These are phyloP conservation scores for Haplographium delicatum DNA, from an alignment of 495 filamentous ascomycete species.

Conservation along the genomic window DNA sequence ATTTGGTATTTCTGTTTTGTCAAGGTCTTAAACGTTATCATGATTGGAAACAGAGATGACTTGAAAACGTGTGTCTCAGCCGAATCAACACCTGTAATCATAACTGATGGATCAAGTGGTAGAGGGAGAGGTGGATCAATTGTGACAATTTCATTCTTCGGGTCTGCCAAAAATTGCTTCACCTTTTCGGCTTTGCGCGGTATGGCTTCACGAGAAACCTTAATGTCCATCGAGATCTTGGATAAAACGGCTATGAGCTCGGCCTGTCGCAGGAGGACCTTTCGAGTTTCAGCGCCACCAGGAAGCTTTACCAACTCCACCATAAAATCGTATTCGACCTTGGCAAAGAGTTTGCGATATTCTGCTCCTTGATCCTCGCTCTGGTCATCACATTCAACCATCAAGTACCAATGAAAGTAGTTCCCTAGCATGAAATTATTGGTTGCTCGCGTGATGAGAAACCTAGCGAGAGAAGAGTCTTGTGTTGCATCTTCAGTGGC, in stretches of 20 bases:
- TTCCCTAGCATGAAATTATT: constrained; percentile 87
- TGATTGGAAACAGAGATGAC: constrained; percentile 83
- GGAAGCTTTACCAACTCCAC: constrained; percentile 60
- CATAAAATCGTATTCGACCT: constrained; percentile 96
- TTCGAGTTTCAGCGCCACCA: constrained; percentile 63
- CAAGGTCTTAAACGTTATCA: constrained; percentile 82
- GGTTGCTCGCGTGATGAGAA: constrained; percentile 80
- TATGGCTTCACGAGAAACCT: constrained; percentile 71
- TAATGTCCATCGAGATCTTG: constrained; percentile 86
- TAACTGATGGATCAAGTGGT: constrained; percentile 79
- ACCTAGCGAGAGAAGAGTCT: constrained; percentile 84
- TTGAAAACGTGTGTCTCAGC: constrained; percentile 93
- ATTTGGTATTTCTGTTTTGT: constrained; percentile 77
- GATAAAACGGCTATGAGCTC: constrained; percentile 83
- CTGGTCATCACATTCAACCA: constrained; percentile 91
- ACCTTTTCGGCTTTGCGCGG: constrained; percentile 74
- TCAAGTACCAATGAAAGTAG: constrained; percentile 96
- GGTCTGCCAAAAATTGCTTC: constrained; percentile 77
- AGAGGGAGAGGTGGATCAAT: constrained; percentile 87
- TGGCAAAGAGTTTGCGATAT: constrained; percentile 78
- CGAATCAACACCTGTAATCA: constrained; percentile 71
- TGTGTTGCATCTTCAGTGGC: constrained; percentile 52
- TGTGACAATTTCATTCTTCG: constrained; percentile 75
- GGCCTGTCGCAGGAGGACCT: constrained; percentile 76
- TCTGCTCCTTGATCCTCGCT: constrained; percentile 62